These are phyloP conservation scores for Populus tremula DNA, from an alignment of 345 rosid genomes.

Conservation along the genomic window DNA sequence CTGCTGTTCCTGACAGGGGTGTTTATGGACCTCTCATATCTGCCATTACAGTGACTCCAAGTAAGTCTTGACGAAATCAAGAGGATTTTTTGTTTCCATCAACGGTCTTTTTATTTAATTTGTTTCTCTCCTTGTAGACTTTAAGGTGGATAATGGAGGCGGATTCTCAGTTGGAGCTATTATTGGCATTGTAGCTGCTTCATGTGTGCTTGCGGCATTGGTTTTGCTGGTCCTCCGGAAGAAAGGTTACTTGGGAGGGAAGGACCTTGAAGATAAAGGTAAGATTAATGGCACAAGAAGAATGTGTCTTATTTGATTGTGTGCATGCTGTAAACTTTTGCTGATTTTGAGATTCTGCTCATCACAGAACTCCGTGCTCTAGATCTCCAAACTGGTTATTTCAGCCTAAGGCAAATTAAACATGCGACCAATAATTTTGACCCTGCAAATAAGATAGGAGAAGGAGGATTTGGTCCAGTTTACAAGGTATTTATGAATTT, in stretches of 20 bases:
- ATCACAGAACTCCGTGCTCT: slow-evolving; percentile 53
- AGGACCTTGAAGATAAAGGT: slow-evolving; percentile 58
- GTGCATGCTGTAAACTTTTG: not conserved
- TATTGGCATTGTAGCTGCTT: slow-evolving; percentile 58
- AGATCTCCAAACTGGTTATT: slow-evolving; percentile 72
- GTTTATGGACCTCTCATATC: slow-evolving; percentile 88
- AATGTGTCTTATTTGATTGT: not conserved
- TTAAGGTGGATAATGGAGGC: slow-evolving; percentile 42
- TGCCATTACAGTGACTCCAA: slow-evolving; percentile 66
- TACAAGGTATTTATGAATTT: slow-evolving; percentile 52
- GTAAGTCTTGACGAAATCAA: slow-evolving; percentile 38
- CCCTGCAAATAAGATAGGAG: slow-evolving; percentile 71
- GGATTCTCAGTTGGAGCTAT: slow-evolving; percentile 63
- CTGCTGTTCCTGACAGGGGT: slow-evolving; percentile 55
- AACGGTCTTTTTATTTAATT: not conserved
- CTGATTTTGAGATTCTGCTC: not conserved
- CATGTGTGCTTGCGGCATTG: slow-evolving; percentile 38
- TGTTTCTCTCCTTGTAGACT: slow-evolving; percentile 43
- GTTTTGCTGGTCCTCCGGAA: slow-evolving; percentile 40
- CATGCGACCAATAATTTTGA: slow-evolving; percentile 71
- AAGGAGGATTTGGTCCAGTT: slow-evolving; percentile 97
- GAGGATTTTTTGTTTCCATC: not conserved
- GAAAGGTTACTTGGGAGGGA: slow-evolving; percentile 54
- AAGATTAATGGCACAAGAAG: slow-evolving; percentile 1
- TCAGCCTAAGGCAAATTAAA: slow-evolving; percentile 71